phyloP scores from a whole-genome alignment of 1,284 basidiomycete genomes.

The Apiotrichum montevideense region DNA sequence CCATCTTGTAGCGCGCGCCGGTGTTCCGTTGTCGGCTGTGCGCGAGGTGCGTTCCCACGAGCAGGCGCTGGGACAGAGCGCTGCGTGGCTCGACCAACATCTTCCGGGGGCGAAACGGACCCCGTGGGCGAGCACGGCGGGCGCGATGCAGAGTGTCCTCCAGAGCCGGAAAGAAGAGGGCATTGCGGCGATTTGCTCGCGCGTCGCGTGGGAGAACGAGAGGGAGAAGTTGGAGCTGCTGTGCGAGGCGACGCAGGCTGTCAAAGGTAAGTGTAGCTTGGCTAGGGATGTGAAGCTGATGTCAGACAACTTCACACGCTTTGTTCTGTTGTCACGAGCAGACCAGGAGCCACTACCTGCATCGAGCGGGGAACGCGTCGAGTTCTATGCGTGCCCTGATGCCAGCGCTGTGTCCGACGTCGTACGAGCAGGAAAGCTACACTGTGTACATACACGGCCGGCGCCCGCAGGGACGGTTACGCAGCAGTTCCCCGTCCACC shows the following conservation, averaged over 20 bases:
- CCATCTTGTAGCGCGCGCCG: slow-evolving; percentile 35
- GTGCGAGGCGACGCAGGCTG: slow-evolving; percentile 38
- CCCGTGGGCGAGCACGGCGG: slow-evolving; percentile 37
- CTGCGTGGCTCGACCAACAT: slow-evolving; percentile 25
- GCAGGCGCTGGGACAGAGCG: slow-evolving; percentile 47
- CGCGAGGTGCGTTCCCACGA: slow-evolving; percentile 42
- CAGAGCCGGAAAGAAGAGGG: slow-evolving; percentile 4
- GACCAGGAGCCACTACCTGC: neutral
- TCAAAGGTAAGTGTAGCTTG: slow-evolving; percentile 27
- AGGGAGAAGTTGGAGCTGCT: slow-evolving; percentile 30
- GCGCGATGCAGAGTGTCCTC: slow-evolving; percentile 30
- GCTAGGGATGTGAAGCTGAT: neutral
- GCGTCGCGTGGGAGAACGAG: slow-evolving; percentile 25
- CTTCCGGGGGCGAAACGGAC: slow-evolving; percentile 31
- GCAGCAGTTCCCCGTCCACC: neutral
- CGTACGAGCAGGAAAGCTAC: neutral
- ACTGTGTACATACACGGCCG: slow-evolving; percentile 6
- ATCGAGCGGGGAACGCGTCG: neutral
- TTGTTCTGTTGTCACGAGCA: slow-evolving; percentile 31
- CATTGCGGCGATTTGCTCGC: slow-evolving; percentile 44
- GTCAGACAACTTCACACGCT: slow-evolving; percentile 46
- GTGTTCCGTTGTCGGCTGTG: slow-evolving; percentile 30
- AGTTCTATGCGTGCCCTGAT: slow-evolving; percentile 2
- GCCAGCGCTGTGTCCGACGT: neutral
- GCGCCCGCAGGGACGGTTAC: slow-evolving; percentile 1